Conservation (phyloP, 2,329 filamentous ascomycete genomes). For the Neofusicoccum sp. region DNA sequence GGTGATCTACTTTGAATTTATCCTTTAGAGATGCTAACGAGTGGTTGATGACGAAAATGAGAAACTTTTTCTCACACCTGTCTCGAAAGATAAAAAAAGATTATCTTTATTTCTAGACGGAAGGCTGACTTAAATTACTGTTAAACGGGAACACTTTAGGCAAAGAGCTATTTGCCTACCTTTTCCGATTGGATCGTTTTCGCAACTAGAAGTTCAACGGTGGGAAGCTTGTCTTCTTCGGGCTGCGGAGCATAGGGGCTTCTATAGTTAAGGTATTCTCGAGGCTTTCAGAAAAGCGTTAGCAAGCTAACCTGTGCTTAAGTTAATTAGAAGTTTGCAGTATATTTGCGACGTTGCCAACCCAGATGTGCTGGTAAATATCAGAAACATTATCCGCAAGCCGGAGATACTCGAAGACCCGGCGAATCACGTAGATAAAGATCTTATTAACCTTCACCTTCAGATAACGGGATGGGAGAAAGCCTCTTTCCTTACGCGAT, state of each 20-base stretch:
- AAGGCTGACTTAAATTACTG: background rate
- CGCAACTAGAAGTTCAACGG: background rate
- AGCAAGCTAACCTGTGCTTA: background rate
- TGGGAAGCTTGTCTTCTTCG: background rate
- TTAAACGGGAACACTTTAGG: background rate
- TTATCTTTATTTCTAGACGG: background rate
- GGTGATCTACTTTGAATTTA: background rate
- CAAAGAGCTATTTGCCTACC: background rate
- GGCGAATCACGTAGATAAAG: background rate
- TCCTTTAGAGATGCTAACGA: background rate
- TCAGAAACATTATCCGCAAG: background rate
- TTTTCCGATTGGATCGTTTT: background rate
- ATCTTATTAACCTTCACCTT: background rate
- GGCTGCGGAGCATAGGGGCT: background rate
- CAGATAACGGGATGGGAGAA: background rate
- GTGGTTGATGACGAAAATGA: background rate
- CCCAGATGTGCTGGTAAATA: background rate
- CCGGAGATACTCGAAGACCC: background rate
- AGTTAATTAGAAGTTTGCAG: background rate
- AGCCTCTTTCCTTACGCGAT: background rate
- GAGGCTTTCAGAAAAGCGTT: background rate
- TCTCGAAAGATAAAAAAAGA: background rate
- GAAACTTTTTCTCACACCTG: background rate
- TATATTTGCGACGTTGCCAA: background rate
- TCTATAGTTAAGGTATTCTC: background rate